Base-by-base conservation (phyloP, 176 grass and related monocot genomes). In the Canna indica region DNA sequence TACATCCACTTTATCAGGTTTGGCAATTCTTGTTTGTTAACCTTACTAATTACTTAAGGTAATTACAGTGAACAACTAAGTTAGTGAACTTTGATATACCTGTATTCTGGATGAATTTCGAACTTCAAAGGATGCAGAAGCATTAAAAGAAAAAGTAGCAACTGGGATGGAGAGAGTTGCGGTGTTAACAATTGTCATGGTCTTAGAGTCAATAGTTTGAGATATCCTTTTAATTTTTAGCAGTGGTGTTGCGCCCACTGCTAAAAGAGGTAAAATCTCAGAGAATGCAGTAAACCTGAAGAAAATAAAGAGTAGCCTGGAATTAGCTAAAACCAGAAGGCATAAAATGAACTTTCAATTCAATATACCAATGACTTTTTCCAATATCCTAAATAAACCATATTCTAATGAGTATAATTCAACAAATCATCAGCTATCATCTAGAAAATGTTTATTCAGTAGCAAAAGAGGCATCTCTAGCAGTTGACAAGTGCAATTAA, bases 241-340 rank as follows among this genome's bases (percentile, higher is more conserved):
- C 3, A 92, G 83, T 32, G 93, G 93, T 46, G 80, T 87, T 36
- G 79, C 76, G 27, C 93, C 93, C 15, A 72, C 77, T 45, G 78
- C 84, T 66, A 97, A 81, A 81, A 97, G 83, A 58, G 86, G 93
- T 68, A 87, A 71, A 28, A 92, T 86, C 60, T 97, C 93, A 52
- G 93, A 92, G 75, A 85, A 92, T 42, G 86, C 83, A 5, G 89
- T 97, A 72, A 87, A 96, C 83, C 93, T 97, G 56, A 70, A 76
- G 33, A 14, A 80, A 69, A 39, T 73, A 47, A 58, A 77, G 36
- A n/a, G 31, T 26, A 27, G 42, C 63, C 31, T 35, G 76, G 24
- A 57, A 62, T 12, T 30, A 91, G 39, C 54, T 24, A 80, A 3
- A 56, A 56, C 36, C 34, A 45, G 5, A 16, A n/a, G 15, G 8